Base-by-base conservation (phyloP, 2,329 filamentous ascomycete genomes). In the Penicillium sp. region DNA sequence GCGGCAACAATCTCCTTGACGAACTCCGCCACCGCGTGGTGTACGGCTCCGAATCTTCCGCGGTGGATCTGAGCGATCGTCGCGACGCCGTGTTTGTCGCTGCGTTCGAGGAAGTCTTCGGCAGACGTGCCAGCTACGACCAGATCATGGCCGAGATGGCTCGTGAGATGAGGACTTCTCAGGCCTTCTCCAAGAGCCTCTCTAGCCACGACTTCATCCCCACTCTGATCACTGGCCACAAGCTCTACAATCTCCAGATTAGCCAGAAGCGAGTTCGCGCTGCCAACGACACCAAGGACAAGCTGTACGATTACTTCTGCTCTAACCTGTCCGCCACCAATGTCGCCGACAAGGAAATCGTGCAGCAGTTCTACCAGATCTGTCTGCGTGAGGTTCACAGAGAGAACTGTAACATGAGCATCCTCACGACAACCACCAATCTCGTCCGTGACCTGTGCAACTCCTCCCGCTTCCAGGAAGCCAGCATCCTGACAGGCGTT, bases 1-100 rank as follows among this genome's bases (percentile, higher is more conserved):
- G 75, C 42, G 75, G 75, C 52, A 67, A 73, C 56, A 65, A 74
- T 39, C 59, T 81, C 4, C 71, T 80, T 6, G 70, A 77, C 34
- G 76, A 81, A 55, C 64, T 82, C 15, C 79, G 78, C 55, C 73
- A 76, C 48, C 78, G 81, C 54, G 73, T 81, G n/a, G 74, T 81
- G 31, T 76, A 77, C 23, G 73, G 75, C 35, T 74, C 79, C 38
- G 61, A 72, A 38, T 64, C 63, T 7, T 63, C 65, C 2, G 63
- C 63, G 7, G 62, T 62, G 38, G 48, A 62, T 1, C 53, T 74
- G 56, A 63, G 71, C 50, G 66, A 73, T 57, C 65, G 68, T 56
- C 56, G 66, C 1, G 74, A 75, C 9, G 77, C 77, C 10, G 69
- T 78, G 3, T 80, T 80, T 60, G 66, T 79, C 7, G 73, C 77